Evolutionary conservation across 1,284 basidiomycete species (phyloP).

Genomic region (Xerocomus minutiporus): DNA sequence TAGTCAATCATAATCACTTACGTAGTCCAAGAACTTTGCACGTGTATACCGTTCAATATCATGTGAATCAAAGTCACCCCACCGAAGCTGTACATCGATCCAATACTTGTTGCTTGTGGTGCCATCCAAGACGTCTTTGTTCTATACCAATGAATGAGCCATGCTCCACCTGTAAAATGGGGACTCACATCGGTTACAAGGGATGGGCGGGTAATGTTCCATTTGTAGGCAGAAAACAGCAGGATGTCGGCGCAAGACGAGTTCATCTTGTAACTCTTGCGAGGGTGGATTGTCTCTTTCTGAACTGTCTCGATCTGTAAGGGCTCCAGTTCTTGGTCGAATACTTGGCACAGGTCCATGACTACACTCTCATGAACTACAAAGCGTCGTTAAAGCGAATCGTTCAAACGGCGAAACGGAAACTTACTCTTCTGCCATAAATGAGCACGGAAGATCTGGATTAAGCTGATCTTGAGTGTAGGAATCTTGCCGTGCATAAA

Average conservation of each 20-base stretch:
- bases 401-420: conserved; percentile 4
- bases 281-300: conserved; percentile 98
- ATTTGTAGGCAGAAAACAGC: conserved; percentile 96
- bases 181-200: conserved; percentile 84
- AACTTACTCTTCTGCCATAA: conserved; percentile 95
- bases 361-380: conserved; percentile 85
- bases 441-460: conserved; percentile 99
- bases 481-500: conserved; percentile 99
- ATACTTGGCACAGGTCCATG: conserved; percentile 99
- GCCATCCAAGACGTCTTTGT: conserved; percentile 94
- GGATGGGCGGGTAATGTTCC: conserved; percentile 97
- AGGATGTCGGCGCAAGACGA: conserved; percentile 95
- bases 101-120: conserved; percentile 99
- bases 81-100: conserved; percentile 96
- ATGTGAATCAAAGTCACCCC: conserved; percentile 99
- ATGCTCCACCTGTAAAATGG: neutral
- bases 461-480: conserved; percentile 95
- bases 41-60: conserved; percentile 97
- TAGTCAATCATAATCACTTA: conserved; percentile 32
- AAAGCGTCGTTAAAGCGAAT: conserved; percentile 12
- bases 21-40: conserved; percentile 96
- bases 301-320: conserved; percentile 99
- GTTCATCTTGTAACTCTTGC: conserved; percentile 99
- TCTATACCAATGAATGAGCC: conserved; percentile 38
- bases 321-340: conserved; percentile 98